These are phyloP conservation scores for Ustilago nuda DNA, from an alignment of 1,284 basidiomycete species.

Conservation along the genomic window DNA sequence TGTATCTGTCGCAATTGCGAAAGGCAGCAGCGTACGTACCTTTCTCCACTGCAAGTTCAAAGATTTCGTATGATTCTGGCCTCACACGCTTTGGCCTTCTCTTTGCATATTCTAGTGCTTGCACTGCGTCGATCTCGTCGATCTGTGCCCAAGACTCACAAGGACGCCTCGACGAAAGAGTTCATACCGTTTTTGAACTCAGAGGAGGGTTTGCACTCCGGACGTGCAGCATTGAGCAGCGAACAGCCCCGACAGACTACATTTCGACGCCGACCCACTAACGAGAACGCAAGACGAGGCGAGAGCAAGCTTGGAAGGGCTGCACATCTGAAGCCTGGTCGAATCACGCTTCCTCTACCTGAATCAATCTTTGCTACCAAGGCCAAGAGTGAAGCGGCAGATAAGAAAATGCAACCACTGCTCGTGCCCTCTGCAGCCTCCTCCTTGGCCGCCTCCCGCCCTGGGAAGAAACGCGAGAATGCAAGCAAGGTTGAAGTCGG, in stretches of 20 bases:
- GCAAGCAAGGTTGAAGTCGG: not conserved
- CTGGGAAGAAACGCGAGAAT: not conserved
- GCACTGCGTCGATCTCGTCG: conserved; percentile 16
- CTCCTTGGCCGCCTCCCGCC: not conserved
- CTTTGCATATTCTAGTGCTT: conserved; percentile 15
- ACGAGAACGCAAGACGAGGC: conserved; percentile 22
- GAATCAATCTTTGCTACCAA: not conserved
- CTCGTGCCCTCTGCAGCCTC: not conserved
- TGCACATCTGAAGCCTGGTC: conserved; percentile 17
- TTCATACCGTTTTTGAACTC: not conserved
- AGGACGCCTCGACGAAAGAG: not conserved
- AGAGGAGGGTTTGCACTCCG: not conserved
- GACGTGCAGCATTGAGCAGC: not conserved
- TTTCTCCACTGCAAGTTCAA: too few species aligned
- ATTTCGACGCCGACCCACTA: not conserved
- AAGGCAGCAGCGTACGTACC: conserved; percentile 20
- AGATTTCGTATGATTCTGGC: not conserved
- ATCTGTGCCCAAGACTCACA: not conserved
- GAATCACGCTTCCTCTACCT: conserved; percentile 20
- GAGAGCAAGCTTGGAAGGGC: conserved; percentile 34
- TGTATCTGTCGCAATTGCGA: conserved; percentile 22
- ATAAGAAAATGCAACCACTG: not conserved
- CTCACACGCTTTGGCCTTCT: not conserved
- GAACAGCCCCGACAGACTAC: not conserved
- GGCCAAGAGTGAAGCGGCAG: not conserved